These are phyloP conservation scores for Paraurostyla sp. DNA, from an alignment of 73 alveolate genomes.

Conservation along the genomic window DNA sequence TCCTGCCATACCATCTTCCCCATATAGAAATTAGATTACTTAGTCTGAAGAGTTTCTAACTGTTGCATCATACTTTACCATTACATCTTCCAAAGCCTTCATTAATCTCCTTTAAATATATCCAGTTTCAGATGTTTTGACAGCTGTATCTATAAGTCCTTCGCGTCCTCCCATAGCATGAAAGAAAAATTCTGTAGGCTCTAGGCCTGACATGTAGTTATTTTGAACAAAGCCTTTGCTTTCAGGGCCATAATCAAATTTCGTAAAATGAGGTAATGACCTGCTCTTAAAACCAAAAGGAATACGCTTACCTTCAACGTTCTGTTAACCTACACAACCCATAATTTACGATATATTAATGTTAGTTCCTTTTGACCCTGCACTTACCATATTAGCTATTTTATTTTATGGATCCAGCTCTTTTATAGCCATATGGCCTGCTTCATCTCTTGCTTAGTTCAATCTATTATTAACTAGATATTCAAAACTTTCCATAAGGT, in stretches of 20 bases:
- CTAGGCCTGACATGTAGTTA: conserved; percentile 95
- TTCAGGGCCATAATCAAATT: conserved; percentile 99
- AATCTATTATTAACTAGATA: conserved; percentile 89
- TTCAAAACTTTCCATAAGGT: conserved; percentile 98
- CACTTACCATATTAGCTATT: conserved; percentile 98
- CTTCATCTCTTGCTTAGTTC: conserved; percentile 97
- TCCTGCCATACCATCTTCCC: conserved; percentile 99
- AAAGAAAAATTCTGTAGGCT: conserved; percentile 99
- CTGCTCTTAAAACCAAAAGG: conserved; percentile 98
- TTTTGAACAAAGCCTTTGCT: conserved; percentile 99
- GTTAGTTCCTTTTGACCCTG: conserved; percentile 97
- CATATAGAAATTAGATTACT: conserved; percentile 98
- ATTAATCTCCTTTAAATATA: conserved; percentile 98
- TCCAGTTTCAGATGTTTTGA: conserved; percentile 99
- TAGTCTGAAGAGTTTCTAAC: conserved; percentile 98
- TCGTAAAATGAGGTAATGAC: conserved; percentile 99
- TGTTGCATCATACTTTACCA: conserved; percentile 99
- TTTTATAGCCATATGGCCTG: conserved; percentile 92
- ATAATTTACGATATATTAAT: conserved; percentile 97
- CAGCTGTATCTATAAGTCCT: conserved; percentile 99
- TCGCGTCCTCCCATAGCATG: conserved; percentile 99
- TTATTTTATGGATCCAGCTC: conserved; percentile 91
- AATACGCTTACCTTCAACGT: conserved; percentile 99
- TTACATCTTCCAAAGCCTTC: conserved; percentile 99
- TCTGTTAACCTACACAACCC: conserved; percentile 99